Conservation (phyloP, 805 yeast species). For the Ascoidea tarda region DNA sequence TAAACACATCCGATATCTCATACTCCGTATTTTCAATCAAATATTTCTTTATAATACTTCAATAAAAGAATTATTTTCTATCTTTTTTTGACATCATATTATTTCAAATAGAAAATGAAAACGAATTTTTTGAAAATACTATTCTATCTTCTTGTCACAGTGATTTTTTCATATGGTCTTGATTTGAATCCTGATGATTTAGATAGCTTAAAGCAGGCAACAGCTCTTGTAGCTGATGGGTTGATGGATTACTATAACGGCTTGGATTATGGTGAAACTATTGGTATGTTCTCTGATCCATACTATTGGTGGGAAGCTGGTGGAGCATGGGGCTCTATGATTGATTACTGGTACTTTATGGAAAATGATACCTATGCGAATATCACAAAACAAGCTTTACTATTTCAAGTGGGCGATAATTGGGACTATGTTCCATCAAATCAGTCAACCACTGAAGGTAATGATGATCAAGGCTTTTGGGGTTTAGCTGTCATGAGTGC, state of each 20-base stretch:
- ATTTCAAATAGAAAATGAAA: too few species aligned
- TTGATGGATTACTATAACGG: slow-evolving; percentile 76
- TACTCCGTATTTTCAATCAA: too few species aligned
- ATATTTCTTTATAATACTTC: too few species aligned
- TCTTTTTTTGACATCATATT: too few species aligned
- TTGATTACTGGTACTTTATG: slow-evolving; percentile 65
- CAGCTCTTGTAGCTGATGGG: slow-evolving; percentile 51
- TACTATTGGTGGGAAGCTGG: slow-evolving; percentile 99
- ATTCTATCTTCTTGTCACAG: too few species aligned
- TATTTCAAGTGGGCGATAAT: slow-evolving; percentile 61
- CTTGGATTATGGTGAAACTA: slow-evolving; percentile 49
- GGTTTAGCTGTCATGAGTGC: slow-evolving; percentile 88
- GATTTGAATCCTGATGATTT: background rate
- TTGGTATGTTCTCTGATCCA: slow-evolving; percentile 80
- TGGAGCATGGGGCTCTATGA: slow-evolving; percentile 80
- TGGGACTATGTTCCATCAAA: slow-evolving; percentile 76
- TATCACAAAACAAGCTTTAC: slow-evolving; percentile 43
- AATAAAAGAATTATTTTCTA: too few species aligned
- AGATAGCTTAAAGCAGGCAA: slow-evolving; percentile 22
- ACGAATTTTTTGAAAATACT: too few species aligned
- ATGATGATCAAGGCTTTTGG: slow-evolving; percentile 98
- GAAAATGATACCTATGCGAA: slow-evolving; percentile 55
- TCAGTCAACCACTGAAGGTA: slow-evolving; percentile 88
- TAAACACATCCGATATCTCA: too few species aligned
- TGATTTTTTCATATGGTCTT: background rate